Evolutionary conservation across 177 flowering plant species (phyloP).

Genomic region (Tripterygium wilfordii): DNA sequence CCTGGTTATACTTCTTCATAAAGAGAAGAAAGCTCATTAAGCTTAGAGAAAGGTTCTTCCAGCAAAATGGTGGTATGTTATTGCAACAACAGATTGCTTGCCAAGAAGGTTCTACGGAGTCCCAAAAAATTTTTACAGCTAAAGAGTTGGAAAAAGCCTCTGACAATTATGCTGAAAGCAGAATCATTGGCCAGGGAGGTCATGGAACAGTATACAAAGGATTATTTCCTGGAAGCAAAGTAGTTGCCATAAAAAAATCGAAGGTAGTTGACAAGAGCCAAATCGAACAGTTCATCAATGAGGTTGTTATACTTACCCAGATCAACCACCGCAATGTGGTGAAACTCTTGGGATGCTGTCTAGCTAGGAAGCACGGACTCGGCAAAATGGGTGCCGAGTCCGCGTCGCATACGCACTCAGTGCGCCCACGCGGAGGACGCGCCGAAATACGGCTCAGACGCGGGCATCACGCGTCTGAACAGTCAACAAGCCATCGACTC

Average conservation of each 20-base stretch:
- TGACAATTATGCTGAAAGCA: slow-evolving; percentile 3
- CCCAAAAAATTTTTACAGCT: background rate
- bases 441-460: too few species aligned
- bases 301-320: slow-evolving; percentile 9
- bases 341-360: too few species aligned
- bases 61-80: slow-evolving; percentile 12
- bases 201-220: slow-evolving; percentile 15
- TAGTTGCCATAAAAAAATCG: slow-evolving; percentile 13
- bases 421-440: too few species aligned
- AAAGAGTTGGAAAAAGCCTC: slow-evolving; percentile 13
- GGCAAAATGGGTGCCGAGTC: too few species aligned
- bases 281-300: slow-evolving; percentile 12
- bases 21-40: slow-evolving; percentile 5
- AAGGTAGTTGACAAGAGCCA: slow-evolving; percentile 4
- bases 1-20: too few species aligned
- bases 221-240: background rate
- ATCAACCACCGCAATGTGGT: too few species aligned
- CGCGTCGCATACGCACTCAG: too few species aligned
- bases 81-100: slow-evolving; percentile 1
- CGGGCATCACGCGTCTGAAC: too few species aligned
- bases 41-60: slow-evolving; percentile 6
- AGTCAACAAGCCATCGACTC: too few species aligned
- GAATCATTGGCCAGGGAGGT: slow-evolving; percentile 12
- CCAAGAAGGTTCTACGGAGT: background rate
- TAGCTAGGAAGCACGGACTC: too few species aligned